A percentile compares a stretch with the other conserved stretches of the same genome.
Conservation (phyloP, 225 moss, liverwort and hornwort genomes). For the Physcomitrium patens region DNA sequence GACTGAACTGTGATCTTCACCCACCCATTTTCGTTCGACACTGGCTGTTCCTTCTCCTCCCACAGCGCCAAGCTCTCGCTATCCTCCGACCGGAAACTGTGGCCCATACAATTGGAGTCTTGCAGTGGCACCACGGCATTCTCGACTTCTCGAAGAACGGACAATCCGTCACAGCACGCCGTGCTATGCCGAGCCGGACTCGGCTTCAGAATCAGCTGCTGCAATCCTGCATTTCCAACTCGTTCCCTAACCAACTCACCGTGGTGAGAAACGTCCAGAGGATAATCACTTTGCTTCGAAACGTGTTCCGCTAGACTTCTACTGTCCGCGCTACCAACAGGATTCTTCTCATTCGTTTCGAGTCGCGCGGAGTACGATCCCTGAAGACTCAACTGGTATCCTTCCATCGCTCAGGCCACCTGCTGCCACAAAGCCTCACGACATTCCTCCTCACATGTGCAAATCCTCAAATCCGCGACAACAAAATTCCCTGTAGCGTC, state of each 20-base stretch:
- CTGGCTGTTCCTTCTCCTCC: conserved; percentile 42
- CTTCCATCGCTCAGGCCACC: conserved; percentile 12
- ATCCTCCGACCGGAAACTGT: conserved; percentile 46
- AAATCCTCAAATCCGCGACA: neutral
- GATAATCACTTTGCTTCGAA: neutral
- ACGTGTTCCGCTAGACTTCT: neutral
- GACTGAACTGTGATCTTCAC: conserved; percentile 12
- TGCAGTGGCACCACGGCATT: conserved; percentile 13
- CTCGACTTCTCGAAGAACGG: conserved; percentile 26
- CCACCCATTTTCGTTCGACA: conserved; percentile 18
- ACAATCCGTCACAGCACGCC: conserved; percentile 32
- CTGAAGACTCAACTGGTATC: conserved; percentile 25
- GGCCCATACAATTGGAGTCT: conserved; percentile 2
- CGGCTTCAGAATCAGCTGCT: neutral
- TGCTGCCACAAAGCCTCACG: neutral
- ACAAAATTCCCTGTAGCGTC: neutral
- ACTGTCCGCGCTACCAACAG: neutral
- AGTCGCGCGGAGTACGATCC: neutral
- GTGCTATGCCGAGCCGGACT: conserved; percentile 38
- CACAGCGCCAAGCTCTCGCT: conserved; percentile 42
- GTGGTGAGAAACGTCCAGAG: neutral
- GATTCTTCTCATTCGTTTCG: neutral
- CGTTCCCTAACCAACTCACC: neutral
- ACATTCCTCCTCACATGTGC: neutral
- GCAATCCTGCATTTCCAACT: neutral